Evolutionary conservation across 1,139 yeast genomes (phyloP), one percentile per base, ranked within the genome.

Genomic region (Saccharomyces pastorianus): DNA sequence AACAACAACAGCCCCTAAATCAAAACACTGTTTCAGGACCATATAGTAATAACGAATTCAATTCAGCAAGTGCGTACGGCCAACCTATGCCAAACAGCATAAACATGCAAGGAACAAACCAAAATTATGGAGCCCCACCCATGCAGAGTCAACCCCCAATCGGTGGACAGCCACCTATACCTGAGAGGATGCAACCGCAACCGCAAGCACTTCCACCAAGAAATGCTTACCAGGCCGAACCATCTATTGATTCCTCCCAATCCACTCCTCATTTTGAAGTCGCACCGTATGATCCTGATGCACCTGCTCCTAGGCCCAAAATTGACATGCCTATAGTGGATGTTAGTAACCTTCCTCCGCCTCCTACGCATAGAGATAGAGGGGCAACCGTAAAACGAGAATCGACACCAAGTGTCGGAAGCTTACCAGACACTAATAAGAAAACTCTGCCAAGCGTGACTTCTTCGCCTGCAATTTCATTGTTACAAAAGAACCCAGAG

Each of bases 351-450:
- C 46, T 65, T n/a, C 62, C 67, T 6, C 66, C 69, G 8, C 70
- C 70, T 4, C 71, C 71, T 6, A 57, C 58, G 3, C 70, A 64
- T 51, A 60, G 54, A 27, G 66, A 59, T 52, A 59, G 66, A 42
- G 53, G 56, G n/a, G 49, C 50, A 6, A 13, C 7, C 13, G 9
- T n/a, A 9, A 25, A 46, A 13, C 49, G 29, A 13, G 48, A 34
- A n/a, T 11, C 44, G 9, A 20, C 50, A 2, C 47, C 42, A 38
- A 38, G 46, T 38, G 17, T 20, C 23, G 23, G 23, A 20, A 20
- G 23, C 23, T 20, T 4, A 20, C 23, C 23, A 20, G 23, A 20
- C 3, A 4, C 23, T 20, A 20, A 20, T 20, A 20, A 17, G 44
- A 38, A 47, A 29, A 17, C 41, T 9, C 13, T n/a, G 9, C n/a